Percentiles rank a stretch among this genome's conserved stretches.
Conservation (phyloP, 2,329 filamentous ascomycete genomes). For the Neofusicoccum ribis region DNA sequence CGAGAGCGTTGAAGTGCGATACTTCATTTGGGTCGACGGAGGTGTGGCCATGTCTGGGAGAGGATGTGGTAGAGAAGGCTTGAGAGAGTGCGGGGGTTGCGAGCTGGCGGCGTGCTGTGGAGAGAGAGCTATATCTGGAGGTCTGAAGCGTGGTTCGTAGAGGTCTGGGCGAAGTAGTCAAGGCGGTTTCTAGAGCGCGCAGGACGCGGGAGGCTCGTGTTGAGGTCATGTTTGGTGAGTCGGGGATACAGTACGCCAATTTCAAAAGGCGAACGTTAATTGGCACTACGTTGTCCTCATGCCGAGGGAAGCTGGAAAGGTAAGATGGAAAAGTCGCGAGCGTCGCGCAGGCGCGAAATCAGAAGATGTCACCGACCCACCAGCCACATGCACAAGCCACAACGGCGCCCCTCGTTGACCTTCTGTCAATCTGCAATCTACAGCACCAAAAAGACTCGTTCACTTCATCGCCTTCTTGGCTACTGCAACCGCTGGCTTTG, state of each 20-base stretch:
- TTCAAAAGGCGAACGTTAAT: neutral
- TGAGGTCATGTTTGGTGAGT: neutral
- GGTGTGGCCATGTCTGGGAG: conserved; percentile 17
- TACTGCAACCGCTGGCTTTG: no score
- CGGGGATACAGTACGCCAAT: neutral
- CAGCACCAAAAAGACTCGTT: no score
- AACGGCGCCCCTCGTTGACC: neutral
- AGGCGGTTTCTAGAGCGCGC: neutral
- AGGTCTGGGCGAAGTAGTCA: neutral
- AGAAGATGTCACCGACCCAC: conserved; percentile 6
- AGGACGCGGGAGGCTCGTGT: conserved; percentile 2
- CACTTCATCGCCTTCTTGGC: no score
- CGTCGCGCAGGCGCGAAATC: neutral
- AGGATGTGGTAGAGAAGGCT: neutral
- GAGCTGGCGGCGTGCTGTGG: neutral
- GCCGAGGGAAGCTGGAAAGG: neutral
- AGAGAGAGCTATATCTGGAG: neutral
- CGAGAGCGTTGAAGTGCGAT: conserved; percentile 90
- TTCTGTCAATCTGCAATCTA: no score
- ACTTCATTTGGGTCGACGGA: conserved; percentile 80
- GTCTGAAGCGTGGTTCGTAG: neutral
- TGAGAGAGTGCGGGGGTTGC: neutral
- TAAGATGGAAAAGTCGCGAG: neutral
- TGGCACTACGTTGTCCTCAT: neutral
- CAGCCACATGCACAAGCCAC: conserved; percentile 7